These are phyloP conservation scores for Westerdykella aurantiaca DNA, from an alignment of 2,329 filamentous ascomycete genomes.

Conservation along the genomic window DNA sequence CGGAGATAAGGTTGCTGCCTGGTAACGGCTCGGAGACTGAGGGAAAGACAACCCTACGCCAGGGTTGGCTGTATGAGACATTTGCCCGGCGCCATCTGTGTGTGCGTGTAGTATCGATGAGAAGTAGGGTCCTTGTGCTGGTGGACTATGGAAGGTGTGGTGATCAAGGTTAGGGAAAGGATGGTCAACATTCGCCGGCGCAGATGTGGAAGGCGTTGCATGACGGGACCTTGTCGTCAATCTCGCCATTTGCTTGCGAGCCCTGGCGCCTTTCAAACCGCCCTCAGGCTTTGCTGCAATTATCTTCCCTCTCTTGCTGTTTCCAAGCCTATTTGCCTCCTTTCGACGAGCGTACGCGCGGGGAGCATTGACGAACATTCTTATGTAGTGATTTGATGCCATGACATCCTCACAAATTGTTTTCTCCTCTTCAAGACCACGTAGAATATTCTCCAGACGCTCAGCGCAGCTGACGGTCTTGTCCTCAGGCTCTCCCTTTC, in stretches of 20 bases:
- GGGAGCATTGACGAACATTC: constrained; percentile 36
- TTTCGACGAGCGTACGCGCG: constrained; percentile 31
- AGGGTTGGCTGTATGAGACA: background rate
- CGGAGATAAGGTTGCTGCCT: constrained; percentile 2
- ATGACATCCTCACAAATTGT: constrained; percentile 36
- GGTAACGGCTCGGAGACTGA: background rate
- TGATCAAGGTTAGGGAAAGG: background rate
- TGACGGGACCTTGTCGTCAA: background rate
- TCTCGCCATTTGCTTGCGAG: constrained; percentile 3
- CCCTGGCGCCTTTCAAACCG: constrained; percentile 7
- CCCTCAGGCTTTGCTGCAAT: constrained; percentile 8
- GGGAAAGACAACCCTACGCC: background rate
- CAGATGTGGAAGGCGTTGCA: background rate
- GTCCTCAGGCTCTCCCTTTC: constrained; percentile 31
- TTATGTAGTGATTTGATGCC: constrained; percentile 30
- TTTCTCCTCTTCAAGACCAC: constrained; percentile 30
- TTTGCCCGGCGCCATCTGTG: background rate
- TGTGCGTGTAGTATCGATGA: background rate
- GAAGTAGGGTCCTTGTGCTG: background rate
- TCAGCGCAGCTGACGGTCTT: constrained; percentile 25
- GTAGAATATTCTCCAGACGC: constrained; percentile 26
- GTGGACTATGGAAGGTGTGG: constrained; percentile 3
- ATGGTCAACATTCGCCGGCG: background rate
- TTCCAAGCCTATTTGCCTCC: constrained; percentile 29
- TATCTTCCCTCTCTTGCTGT: constrained; percentile 28